Percentiles rank a stretch among this genome's conserved stretches.
phyloP scores from a whole-genome alignment of 169 alveolate genomes.

The Babesia divergens region DNA sequence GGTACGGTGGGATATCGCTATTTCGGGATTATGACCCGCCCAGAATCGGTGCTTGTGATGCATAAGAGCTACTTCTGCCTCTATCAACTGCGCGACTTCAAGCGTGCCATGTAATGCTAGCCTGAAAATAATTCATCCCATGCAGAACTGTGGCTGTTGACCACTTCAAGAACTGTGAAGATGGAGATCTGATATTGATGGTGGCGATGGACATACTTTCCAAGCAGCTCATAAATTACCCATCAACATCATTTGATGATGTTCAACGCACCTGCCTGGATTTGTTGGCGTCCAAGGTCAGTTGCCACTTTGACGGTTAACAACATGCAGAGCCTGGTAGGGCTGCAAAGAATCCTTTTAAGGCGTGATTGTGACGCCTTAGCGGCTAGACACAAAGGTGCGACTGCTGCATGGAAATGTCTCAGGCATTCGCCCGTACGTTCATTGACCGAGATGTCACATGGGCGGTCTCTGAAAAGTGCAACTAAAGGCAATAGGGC shows the following conservation, averaged over 20 bases:
- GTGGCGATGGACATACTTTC: background rate
- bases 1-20: slow-evolving; percentile 5
- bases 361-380: background rate
- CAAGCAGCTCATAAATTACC: background rate
- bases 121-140: background rate
- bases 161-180: slow-evolving; percentile 12
- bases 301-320: background rate
- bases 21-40: slow-evolving; percentile 21
- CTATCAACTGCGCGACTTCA: background rate
- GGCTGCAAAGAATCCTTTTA: background rate
- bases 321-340: background rate
- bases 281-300: slow-evolving; percentile 3
- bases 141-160: slow-evolving; percentile 27
- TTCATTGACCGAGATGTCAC: too few species aligned
- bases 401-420: background rate
- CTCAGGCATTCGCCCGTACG: background rate
- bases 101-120: slow-evolving; percentile 1
- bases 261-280: background rate
- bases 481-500: too few species aligned
- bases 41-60: slow-evolving; percentile 12
- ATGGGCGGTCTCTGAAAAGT: too few species aligned
- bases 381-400: background rate
- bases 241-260: background rate
- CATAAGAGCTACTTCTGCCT: slow-evolving; percentile 27
- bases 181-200: slow-evolving; percentile 6